Percentiles rank a stretch among this genome's conserved stretches.
Evolutionary conservation across 2,329 filamentous ascomycete genomes (phyloP).

Genomic region (Cladophialophora carrionii): DNA sequence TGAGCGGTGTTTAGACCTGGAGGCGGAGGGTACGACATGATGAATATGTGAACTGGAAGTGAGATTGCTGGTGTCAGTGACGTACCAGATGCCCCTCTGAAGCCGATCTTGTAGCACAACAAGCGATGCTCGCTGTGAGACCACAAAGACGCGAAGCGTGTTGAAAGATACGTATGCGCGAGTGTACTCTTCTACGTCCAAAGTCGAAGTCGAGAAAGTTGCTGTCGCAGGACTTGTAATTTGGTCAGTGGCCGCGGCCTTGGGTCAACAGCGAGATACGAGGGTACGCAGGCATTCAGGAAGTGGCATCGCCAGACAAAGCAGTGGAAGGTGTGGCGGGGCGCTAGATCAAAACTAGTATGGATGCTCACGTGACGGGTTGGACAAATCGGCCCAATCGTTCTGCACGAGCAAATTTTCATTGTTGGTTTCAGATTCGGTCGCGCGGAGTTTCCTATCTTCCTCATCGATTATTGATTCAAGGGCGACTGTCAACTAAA

Average conservation of each 20-base stretch:
- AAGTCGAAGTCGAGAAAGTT: background rate
- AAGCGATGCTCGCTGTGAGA: background rate
- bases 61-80: slow-evolving; percentile 29
- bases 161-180: background rate
- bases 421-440: background rate
- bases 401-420: slow-evolving; percentile 1
- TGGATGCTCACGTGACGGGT: no score
- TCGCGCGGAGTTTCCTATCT: background rate
- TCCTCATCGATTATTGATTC: background rate
- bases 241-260: background rate
- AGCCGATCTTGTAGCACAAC: slow-evolving; percentile 9
- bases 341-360: background rate
- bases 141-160: background rate
- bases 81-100: slow-evolving; percentile 31
- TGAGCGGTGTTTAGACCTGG: slow-evolving; percentile 65
- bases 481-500: slow-evolving; percentile 5
- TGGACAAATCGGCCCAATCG: background rate
- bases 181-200: background rate
- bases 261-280: background rate
- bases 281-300: background rate
- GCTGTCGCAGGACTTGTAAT: background rate
- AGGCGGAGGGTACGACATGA: slow-evolving; percentile 84
- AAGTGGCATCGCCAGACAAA: background rate
- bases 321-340: background rate
- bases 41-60: slow-evolving; percentile 51